A percentile compares a stretch with the other conserved stretches of the same genome.
Conservation (phyloP, 2,329 filamentous ascomycete genomes). For the Ploettnerulaceae sp. region DNA sequence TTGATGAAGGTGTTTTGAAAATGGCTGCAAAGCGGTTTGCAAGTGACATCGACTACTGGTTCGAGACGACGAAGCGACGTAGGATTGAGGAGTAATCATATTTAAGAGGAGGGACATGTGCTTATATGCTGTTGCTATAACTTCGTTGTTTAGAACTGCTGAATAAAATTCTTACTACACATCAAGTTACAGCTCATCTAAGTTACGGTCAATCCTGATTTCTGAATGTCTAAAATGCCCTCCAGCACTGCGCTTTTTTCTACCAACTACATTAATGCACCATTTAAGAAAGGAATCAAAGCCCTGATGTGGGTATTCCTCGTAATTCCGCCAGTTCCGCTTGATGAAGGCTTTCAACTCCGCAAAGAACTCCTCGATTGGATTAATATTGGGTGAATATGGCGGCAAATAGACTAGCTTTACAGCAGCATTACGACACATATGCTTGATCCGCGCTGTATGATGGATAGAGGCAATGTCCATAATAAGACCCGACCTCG, state of each 20-base stretch:
- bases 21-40: constrained; percentile 32
- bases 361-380: constrained; percentile 29
- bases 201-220: constrained; percentile 19
- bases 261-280: constrained; percentile 26
- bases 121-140: background rate
- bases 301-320: constrained; percentile 15
- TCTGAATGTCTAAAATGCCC: constrained; percentile 25
- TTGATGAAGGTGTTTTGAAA: constrained; percentile 30
- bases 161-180: background rate
- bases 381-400: constrained; percentile 29
- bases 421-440: constrained; percentile 29
- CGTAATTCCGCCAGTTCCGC: constrained; percentile 23
- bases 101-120: constrained; percentile 2
- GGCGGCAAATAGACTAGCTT: constrained; percentile 24
- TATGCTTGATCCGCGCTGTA: constrained; percentile 25
- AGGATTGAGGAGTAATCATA: constrained; percentile 14
- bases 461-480: no score
- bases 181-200: background rate
- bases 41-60: constrained; percentile 30
- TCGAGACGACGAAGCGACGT: constrained; percentile 14
- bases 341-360: constrained; percentile 31
- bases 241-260: constrained; percentile 20
- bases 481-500: no score
- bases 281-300: constrained; percentile 27
- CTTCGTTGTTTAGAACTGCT: no score